These are phyloP conservation scores for Annulohypoxylon truncatum DNA, from an alignment of 2,329 filamentous ascomycete genomes.

Conservation along the genomic window DNA sequence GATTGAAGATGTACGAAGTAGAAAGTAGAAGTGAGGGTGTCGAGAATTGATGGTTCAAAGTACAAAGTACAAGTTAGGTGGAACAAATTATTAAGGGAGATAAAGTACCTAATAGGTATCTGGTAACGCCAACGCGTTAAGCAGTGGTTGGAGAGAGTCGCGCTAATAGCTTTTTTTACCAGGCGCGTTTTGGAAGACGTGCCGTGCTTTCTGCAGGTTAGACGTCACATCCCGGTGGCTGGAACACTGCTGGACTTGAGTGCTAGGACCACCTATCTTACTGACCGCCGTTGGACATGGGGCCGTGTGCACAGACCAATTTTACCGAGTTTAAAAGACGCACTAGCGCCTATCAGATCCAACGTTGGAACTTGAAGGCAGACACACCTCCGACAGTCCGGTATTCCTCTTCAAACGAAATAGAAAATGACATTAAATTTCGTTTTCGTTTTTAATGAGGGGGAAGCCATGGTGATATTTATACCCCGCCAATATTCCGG, in stretches of 20 bases:
- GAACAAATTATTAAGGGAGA: conserved; percentile 42
- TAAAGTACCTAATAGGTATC: conserved; percentile 42
- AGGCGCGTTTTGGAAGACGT: conserved; percentile 37
- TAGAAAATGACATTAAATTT: conserved; percentile 29
- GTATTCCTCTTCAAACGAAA: conserved; percentile 37
- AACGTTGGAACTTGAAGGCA: conserved; percentile 28
- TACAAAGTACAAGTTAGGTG: conserved; percentile 43
- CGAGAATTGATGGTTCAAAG: conserved; percentile 13
- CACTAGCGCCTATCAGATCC: conserved; percentile 40
- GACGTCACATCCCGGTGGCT: conserved; percentile 42
- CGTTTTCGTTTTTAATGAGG: conserved; percentile 27
- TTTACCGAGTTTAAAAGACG: conserved; percentile 29
- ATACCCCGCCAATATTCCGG: conserved; percentile 45
- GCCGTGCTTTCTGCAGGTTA: conserved; percentile 10
- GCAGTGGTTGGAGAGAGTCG: conserved; percentile 42
- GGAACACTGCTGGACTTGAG: background rate
- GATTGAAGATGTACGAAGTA: conserved; percentile 3
- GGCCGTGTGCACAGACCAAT: conserved; percentile 23
- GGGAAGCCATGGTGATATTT: conserved; percentile 49
- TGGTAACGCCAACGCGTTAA: conserved; percentile 37
- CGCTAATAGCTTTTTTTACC: conserved; percentile 41
- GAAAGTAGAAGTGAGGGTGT: conserved; percentile 16
- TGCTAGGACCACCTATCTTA: conserved; percentile 18
- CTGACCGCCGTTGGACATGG: conserved; percentile 11
- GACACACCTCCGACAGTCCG: conserved; percentile 36